These are phyloP conservation scores for Spathaspora passalidarum DNA, from an alignment of 805 yeast genomes.

Conservation along the genomic window DNA sequence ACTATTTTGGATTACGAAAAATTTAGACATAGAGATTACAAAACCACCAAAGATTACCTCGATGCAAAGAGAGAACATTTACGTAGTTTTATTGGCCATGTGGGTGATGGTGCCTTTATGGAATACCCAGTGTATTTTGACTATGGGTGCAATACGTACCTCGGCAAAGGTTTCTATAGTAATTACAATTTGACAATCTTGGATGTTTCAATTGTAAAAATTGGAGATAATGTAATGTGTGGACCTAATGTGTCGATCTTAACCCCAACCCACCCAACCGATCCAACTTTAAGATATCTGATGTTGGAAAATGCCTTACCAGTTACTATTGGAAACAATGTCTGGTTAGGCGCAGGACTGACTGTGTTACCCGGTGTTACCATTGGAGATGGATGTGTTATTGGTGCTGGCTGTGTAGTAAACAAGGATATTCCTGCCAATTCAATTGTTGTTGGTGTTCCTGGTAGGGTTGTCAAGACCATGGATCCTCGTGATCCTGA, in stretches of 20 bases:
- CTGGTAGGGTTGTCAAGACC: conserved; percentile 45
- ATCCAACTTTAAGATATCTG: conserved; percentile 11
- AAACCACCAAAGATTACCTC: conserved; percentile 5
- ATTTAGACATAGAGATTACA: conserved; percentile 9
- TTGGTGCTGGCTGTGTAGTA: conserved; percentile 68
- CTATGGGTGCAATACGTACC: conserved; percentile 13
- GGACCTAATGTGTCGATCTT: conserved; percentile 12
- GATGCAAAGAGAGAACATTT: conserved; percentile 10
- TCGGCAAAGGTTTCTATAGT: conserved; percentile 12
- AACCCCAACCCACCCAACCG: conserved; percentile 11
- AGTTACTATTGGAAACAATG: conserved; percentile 12
- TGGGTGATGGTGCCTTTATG: conserved; percentile 10
- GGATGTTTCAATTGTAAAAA: conserved; percentile 12
- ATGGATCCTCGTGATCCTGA: conserved; percentile 11
- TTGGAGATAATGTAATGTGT: conserved; percentile 13
- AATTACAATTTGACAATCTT: conserved; percentile 12
- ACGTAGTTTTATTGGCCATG: conserved; percentile 11
- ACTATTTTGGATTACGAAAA: conserved; percentile 9
- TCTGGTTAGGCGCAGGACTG: conserved; percentile 12
- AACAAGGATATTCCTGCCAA: conserved; percentile 50
- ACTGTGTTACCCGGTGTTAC: conserved; percentile 14
- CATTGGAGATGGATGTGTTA: conserved; percentile 37
- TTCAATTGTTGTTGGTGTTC: conserved; percentile 57
- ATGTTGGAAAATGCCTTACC: conserved; percentile 11
- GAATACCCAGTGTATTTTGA: conserved; percentile 12